Evolutionary conservation across 306 rosid genomes (phyloP).

Genomic region (Hippophae gyantsensis): DNA sequence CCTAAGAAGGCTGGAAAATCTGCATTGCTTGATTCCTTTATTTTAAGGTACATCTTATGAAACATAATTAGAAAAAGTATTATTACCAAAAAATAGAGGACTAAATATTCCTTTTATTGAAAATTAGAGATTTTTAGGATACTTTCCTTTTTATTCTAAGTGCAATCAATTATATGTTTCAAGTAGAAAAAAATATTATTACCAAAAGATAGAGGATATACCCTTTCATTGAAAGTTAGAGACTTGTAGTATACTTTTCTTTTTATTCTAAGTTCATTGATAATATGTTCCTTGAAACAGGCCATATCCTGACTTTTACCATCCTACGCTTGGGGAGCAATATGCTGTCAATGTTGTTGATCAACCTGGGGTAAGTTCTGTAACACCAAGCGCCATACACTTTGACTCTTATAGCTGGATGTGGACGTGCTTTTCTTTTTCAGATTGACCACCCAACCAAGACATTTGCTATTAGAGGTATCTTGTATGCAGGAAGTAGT

Average conservation of each 20-base stretch:
- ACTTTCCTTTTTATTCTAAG: no score
- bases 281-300: slow-evolving; percentile 32
- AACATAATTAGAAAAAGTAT: background rate
- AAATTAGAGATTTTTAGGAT: no score
- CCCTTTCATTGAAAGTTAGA: no score
- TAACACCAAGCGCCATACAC: slow-evolving; percentile 3
- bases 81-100: no score
- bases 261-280: no score
- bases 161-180: no score
- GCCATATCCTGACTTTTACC: slow-evolving; percentile 48
- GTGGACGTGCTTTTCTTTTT: slow-evolving; percentile 2
- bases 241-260: no score
- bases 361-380: slow-evolving; percentile 37
- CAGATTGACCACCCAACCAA: background rate
- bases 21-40: slow-evolving; percentile 66
- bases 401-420: background rate
- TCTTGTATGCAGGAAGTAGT: background rate
- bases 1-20: slow-evolving; percentile 91
- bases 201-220: no score
- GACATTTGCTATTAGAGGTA: no score
- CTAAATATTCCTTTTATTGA: no score
- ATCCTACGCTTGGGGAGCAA: slow-evolving; percentile 58
- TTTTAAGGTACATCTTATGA: slow-evolving; percentile 53
- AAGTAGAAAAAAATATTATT: no score
- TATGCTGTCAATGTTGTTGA: slow-evolving; percentile 64